Percentiles rank a stretch among this genome's conserved stretches.
These are phyloP conservation scores for Fusarium armeniacum DNA, from an alignment of 2,329 filamentous ascomycete species.

Conservation along the genomic window DNA sequence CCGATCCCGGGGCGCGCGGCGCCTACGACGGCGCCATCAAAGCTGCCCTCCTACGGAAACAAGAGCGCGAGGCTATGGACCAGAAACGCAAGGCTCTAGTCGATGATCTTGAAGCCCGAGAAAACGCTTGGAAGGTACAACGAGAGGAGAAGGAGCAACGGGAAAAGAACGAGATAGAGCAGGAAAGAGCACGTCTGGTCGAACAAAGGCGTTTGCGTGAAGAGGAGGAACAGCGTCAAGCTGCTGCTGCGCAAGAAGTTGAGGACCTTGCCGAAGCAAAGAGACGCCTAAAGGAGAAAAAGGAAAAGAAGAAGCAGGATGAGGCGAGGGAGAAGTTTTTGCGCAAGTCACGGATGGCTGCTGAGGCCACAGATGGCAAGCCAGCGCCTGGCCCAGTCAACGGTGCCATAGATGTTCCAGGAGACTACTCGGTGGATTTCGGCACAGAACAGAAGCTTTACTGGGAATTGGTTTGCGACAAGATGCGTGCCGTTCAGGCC, in stretches of 20 bases:
- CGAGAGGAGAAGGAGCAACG: conserved; percentile 63
- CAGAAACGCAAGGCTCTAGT: conserved; percentile 81
- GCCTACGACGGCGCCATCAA: conserved; percentile 84
- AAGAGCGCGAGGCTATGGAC: conserved; percentile 80
- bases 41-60: conserved; percentile 76
- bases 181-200: conserved; percentile 55
- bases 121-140: conserved; percentile 74
- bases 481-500: conserved; percentile 57
- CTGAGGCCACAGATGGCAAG: conserved; percentile 47
- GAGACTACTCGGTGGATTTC: conserved; percentile 53
- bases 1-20: conserved; percentile 76
- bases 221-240: conserved; percentile 55
- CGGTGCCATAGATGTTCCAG: conserved; percentile 55
- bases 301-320: conserved; percentile 57
- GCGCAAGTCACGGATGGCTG: conserved; percentile 56
- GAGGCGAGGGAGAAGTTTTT: conserved; percentile 49
- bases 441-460: conserved; percentile 54
- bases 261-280: conserved; percentile 57
- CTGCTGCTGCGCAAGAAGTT: conserved; percentile 57
- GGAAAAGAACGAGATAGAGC: conserved; percentile 54
- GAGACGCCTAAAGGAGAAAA: conserved; percentile 57
- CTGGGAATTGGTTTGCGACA: conserved; percentile 60
- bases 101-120: conserved; percentile 86
- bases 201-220: conserved; percentile 57
- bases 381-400: conserved; percentile 51